Conservation (phyloP, 345 rosid species). For the Heritiera littoralis region DNA sequence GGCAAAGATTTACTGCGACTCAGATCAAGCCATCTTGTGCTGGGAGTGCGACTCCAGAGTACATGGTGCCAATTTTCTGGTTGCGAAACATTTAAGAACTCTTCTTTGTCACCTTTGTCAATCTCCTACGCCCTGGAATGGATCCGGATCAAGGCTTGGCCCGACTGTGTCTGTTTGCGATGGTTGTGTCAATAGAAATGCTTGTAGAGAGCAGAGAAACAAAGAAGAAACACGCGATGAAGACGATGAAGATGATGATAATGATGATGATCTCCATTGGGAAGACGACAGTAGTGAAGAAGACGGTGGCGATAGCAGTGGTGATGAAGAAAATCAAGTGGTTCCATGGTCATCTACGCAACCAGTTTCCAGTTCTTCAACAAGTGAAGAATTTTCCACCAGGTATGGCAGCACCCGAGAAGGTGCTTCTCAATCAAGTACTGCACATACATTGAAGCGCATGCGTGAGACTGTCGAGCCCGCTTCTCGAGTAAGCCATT, state of each 20-base stretch:
- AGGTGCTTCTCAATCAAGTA: conserved; percentile 15
- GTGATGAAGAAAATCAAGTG: conserved; percentile 51
- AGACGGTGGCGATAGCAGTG: conserved; percentile 15
- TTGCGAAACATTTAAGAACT: conserved; percentile 48
- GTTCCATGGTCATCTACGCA: conserved; percentile 40
- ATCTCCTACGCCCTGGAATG: conserved; percentile 50
- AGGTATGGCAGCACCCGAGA: conserved; percentile 16
- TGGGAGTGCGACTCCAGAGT: conserved; percentile 59
- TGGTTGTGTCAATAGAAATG: conserved; percentile 25
- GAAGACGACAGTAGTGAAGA: background rate
- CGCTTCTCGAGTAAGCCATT: conserved; percentile 16
- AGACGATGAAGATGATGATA: conserved; percentile 3
- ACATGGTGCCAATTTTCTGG: conserved; percentile 64
- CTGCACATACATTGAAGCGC: conserved; percentile 17
- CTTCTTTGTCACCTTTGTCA: conserved; percentile 59
- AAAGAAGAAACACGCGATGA: background rate
- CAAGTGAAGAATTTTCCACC: conserved; percentile 31
- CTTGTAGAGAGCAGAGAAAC: conserved; percentile 6
- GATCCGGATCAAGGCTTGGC: conserved; percentile 45
- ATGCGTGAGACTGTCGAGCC: background rate
- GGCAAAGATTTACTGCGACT: conserved; percentile 51
- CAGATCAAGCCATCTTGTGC: conserved; percentile 60
- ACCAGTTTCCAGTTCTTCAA: conserved; percentile 30
- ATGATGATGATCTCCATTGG: conserved; percentile 20
- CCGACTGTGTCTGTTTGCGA: conserved; percentile 45